Conservation (phyloP, 192 early-diverging fungal genomes). For the Funneliformis mosseae region DNA sequence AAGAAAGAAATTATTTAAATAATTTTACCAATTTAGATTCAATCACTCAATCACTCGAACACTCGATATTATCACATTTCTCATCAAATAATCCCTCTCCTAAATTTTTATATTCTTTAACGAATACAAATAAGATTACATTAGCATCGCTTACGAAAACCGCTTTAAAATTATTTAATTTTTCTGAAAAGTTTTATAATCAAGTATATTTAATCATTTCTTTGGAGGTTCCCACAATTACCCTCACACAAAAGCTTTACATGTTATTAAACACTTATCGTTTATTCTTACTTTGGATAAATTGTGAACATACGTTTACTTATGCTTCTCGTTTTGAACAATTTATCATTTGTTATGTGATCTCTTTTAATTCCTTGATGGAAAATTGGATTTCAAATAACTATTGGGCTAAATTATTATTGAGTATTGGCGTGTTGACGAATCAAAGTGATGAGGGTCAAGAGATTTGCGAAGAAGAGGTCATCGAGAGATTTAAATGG, state of each 20-base stretch:
- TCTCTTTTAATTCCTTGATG: not conserved
- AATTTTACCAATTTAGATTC: not conserved
- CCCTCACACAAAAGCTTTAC: not conserved
- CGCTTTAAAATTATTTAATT: not conserved
- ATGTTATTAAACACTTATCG: not conserved
- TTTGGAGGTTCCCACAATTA: not conserved
- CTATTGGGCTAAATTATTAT: not conserved
- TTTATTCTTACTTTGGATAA: constrained; percentile 1
- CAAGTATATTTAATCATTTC: not conserved
- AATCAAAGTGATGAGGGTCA: not conserved
- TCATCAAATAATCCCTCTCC: not conserved
- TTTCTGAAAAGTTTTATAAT: not conserved
- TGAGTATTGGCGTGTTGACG: not conserved
- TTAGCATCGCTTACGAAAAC: not conserved
- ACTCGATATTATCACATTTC: not conserved
- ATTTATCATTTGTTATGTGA: not conserved
- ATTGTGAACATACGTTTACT: not conserved
- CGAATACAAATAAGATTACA: not conserved
- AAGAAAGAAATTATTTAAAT: not conserved
- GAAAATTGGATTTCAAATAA: not conserved
- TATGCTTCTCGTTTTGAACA: not conserved
- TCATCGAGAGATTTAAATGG: not conserved
- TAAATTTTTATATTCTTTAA: not conserved
- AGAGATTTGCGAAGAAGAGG: not conserved
- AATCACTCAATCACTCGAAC: not conserved